Conservation (phyloP, 768 basidiomycete species). For the Trametes cingulata region DNA sequence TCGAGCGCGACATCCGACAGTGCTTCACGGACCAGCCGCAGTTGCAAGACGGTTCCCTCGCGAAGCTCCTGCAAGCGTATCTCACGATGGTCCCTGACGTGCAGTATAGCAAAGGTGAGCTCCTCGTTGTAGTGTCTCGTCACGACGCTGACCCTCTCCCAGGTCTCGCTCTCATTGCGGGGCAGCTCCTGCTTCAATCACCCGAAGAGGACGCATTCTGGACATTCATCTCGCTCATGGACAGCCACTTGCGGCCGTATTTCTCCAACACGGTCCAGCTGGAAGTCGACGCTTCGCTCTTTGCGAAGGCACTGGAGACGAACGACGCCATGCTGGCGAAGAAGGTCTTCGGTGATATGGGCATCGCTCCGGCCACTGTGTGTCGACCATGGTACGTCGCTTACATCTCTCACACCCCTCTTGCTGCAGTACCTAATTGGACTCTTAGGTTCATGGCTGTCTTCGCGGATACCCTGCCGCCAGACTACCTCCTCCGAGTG, state of each 20-base stretch:
- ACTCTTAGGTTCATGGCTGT: conserved; percentile 65
- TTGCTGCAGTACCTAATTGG: not conserved
- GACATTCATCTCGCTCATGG: conserved; percentile 88
- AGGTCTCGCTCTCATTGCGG: conserved; percentile 73
- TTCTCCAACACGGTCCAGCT: conserved; percentile 66
- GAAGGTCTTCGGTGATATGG: conserved; percentile 66
- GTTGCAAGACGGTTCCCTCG: conserved; percentile 54
- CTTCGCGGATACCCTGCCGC: conserved; percentile 67
- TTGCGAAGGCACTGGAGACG: conserved; percentile 66
- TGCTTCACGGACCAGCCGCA: conserved; percentile 62
- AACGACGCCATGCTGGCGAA: conserved; percentile 62
- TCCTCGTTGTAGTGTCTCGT: not conserved
- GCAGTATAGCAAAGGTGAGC: conserved; percentile 61
- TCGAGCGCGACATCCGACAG: conserved; percentile 57
- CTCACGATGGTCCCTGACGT: conserved; percentile 85
- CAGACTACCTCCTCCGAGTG: conserved; percentile 65
- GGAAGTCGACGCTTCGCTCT: conserved; percentile 75
- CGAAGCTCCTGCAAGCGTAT: conserved; percentile 64
- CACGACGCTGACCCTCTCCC: not conserved
- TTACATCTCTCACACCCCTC: not conserved
- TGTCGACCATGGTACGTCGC: conserved; percentile 63
- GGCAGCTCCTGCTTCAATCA: conserved; percentile 69
- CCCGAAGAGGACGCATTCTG: conserved; percentile 91
- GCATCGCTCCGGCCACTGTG: conserved; percentile 54
- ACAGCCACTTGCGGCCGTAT: conserved; percentile 76